Conservation (phyloP, 352 stramenopile genomes). For the Peronospora tabacina region DNA sequence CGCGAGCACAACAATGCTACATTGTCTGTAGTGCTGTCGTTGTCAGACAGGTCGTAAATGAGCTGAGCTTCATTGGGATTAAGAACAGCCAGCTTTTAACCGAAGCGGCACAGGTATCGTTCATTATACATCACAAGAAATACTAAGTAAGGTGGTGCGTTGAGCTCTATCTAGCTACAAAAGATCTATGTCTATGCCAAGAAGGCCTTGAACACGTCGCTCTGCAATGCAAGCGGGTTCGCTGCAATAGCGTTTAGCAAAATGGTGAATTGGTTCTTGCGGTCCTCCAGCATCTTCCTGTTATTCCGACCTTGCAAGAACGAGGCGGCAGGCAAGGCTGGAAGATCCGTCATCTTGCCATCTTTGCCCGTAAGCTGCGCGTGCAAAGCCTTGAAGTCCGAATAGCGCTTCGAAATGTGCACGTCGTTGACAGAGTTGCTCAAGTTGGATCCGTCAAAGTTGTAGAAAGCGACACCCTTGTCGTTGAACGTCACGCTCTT, state of each 20-base stretch:
- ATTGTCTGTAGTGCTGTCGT: not conserved
- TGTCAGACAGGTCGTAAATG: conserved; percentile 2
- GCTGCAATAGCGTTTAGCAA: conserved; percentile 51
- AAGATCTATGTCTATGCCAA: conserved; percentile 27
- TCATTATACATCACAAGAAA: conserved; percentile 21
- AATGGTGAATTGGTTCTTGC: conserved; percentile 43
- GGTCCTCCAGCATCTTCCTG: conserved; percentile 50
- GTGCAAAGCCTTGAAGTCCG: conserved; percentile 67
- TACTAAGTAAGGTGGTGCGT: conserved; percentile 4
- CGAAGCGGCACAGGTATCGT: conserved; percentile 1
- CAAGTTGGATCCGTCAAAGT: conserved; percentile 34
- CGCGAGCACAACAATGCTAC: conserved; percentile 1
- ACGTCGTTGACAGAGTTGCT: conserved; percentile 43
- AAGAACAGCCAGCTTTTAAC: not conserved
- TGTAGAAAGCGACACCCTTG: conserved; percentile 42
- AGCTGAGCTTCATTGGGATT: not conserved
- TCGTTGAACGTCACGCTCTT: conserved; percentile 25
- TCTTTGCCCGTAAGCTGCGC: conserved; percentile 39
- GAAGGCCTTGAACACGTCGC: conserved; percentile 42
- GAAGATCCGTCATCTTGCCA: conserved; percentile 42
- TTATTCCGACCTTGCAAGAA: conserved; percentile 43
- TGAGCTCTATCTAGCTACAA: conserved; percentile 4
- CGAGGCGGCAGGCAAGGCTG: conserved; percentile 40
- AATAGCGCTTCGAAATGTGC: conserved; percentile 62
- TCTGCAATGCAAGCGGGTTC: conserved; percentile 42